phyloP scores from a whole-genome alignment of 192 early-diverging fungal genomes.

The Chytriomyces sp. region DNA sequence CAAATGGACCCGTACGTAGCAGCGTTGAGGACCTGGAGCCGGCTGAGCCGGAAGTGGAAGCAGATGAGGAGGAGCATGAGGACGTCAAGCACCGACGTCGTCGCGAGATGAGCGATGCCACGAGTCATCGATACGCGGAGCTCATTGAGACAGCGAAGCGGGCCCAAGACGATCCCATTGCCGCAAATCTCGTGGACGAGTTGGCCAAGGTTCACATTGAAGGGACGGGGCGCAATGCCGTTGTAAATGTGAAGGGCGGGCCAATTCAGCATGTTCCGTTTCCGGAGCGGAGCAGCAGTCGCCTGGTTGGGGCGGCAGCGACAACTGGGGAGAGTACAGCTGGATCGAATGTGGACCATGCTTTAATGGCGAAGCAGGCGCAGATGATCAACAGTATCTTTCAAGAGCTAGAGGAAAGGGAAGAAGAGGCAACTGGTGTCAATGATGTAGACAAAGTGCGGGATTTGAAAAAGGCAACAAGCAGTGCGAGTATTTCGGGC shows the following conservation, averaged over 20 bases:
- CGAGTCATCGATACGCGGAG: background rate
- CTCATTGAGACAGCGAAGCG: background rate
- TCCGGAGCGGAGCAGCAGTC: background rate
- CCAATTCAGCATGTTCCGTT: slow-evolving; percentile 8
- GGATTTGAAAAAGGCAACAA: background rate
- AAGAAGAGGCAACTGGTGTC: slow-evolving; percentile 4
- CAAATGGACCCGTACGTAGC: slow-evolving; percentile 7
- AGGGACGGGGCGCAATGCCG: background rate
- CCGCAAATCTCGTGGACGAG: no score
- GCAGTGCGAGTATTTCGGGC: background rate
- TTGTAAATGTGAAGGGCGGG: background rate
- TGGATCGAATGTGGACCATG: background rate
- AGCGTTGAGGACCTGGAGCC: background rate
- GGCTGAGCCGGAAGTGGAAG: background rate
- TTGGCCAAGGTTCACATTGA: background rate
- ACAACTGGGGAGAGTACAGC: background rate
- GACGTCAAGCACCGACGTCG: slow-evolving; percentile 1
- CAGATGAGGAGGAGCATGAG: background rate
- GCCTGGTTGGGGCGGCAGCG: background rate
- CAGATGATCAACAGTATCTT: slow-evolving; percentile 10
- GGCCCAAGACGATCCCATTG: background rate
- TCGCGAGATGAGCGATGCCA: slow-evolving; percentile 3
- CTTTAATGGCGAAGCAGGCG: slow-evolving; percentile 5
- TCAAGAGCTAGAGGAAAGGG: no score
- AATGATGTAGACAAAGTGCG: background rate